Base-by-base conservation (phyloP, 495 filamentous ascomycete species). In the Pseudotulostoma volvatum region DNA sequence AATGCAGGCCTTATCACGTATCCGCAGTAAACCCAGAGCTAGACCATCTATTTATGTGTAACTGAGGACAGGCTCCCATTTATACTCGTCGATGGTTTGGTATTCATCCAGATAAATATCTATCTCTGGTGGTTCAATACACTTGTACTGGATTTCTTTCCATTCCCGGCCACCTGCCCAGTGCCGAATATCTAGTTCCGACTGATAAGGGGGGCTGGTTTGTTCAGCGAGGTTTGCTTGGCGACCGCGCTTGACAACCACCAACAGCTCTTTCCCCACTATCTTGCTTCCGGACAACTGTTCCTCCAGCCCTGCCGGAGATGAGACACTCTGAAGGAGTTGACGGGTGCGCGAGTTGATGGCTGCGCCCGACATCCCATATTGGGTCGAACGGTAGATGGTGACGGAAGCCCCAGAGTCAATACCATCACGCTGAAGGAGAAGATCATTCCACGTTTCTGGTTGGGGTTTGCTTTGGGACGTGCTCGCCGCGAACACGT, bases 221-320 rank as follows among this genome's bases (percentile, higher is more conserved):
- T 18, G 17, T 33, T 51, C 48, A 14, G 30, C 23, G 28, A 45
- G 45, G 23, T 49, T 18, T 4, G 36, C 46, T 9, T 13, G 32
- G n/a, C 31, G 42, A 21, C 48, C 48, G 15, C 48, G 47, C 31
- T 42, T 49, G 18, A 45, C 48, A 35, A 51, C 33, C 8, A 51
- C 34, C 9, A 49, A 34, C 9, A 51, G 9, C 36, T 49, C 47
- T 36, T 51, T 51, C 9, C 30, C 28, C 32, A 30, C 36, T 19
- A 46, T 33, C 3, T 18, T 33, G 18, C 16, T 9, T 11, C 31
- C 16, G 13, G 25, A 11, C 9, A 45, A 21, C 8, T 11, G 11
- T 30, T 3, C 19, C 23, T 47, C 13, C 34, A n/a, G 4, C n/a
- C 33, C 31, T 35, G 39, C 18, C 30, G 18, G 43, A 28, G 31